Evolutionary conservation across 1,139 yeast genomes (phyloP).

Genomic region (Kurtzmaniella natalensis): DNA sequence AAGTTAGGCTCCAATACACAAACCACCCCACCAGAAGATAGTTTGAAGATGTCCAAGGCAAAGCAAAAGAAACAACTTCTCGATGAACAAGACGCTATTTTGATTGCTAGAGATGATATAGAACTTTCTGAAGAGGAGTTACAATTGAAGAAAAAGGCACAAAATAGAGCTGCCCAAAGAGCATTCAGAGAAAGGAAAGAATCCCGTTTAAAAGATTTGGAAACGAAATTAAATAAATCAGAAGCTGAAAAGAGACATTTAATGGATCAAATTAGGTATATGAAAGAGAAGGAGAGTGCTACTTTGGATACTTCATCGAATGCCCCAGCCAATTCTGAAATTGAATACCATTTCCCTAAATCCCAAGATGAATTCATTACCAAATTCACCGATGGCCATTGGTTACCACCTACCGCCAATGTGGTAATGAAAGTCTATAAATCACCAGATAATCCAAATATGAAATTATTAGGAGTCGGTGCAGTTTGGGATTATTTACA

Average conservation of each 20-base stretch:
- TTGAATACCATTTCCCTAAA: slow-evolving; percentile 25
- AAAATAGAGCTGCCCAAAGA: slow-evolving; percentile 85
- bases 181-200: slow-evolving; percentile 88
- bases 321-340: too few species aligned
- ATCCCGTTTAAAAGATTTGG: slow-evolving; percentile 64
- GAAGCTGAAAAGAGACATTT: slow-evolving; percentile 56
- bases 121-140: slow-evolving; percentile 47
- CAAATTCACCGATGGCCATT: slow-evolving; percentile 19
- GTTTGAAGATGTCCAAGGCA: slow-evolving; percentile 6
- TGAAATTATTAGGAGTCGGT: slow-evolving; percentile 60
- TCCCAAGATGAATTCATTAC: slow-evolving; percentile 33
- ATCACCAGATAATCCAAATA: slow-evolving; percentile 30
- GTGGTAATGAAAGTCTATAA: slow-evolving; percentile 30
- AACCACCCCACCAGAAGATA: slow-evolving; percentile 2
- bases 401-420: slow-evolving; percentile 15
- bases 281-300: slow-evolving; percentile 7
- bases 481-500: slow-evolving; percentile 80
- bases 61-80: slow-evolving; percentile 23
- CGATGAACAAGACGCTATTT: slow-evolving; percentile 36
- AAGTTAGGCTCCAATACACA: too few species aligned
- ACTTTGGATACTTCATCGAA: too few species aligned
- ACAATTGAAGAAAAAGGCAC: slow-evolving; percentile 63
- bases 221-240: slow-evolving; percentile 52
- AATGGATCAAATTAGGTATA: slow-evolving; percentile 30
- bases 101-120: slow-evolving; percentile 37